Evolutionary conservation across 169 alveolate species (phyloP).

Genomic region (Plasmodium malariae): DNA sequence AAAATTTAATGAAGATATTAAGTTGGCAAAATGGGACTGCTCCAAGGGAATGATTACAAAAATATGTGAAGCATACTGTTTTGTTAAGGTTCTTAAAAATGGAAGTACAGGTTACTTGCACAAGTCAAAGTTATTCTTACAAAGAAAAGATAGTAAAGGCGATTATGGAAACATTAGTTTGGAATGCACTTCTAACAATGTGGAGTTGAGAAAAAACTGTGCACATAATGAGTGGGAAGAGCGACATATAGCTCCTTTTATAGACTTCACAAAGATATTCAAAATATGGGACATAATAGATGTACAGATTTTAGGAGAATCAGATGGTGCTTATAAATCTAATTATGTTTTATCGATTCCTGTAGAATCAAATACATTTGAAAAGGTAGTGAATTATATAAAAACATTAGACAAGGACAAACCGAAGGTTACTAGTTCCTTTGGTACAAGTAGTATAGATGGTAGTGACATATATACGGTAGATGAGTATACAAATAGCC

Average conservation of each 20-base stretch:
- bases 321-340: slow-evolving; percentile 24
- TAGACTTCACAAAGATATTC: slow-evolving; percentile 24
- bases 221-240: not conserved
- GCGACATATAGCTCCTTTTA: too few relatives aligned
- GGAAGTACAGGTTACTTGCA: slow-evolving; percentile 68
- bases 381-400: not conserved
- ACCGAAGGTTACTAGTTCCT: too few relatives aligned
- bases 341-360: slow-evolving; percentile 53
- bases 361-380: slow-evolving; percentile 16
- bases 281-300: slow-evolving; percentile 76
- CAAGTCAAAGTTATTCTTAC: slow-evolving; percentile 19
- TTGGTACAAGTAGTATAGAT: too few relatives aligned
- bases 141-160: not conserved
- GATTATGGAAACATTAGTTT: not conserved
- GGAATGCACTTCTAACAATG: not conserved
- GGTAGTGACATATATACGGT: too few relatives aligned
- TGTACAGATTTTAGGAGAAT: slow-evolving; percentile 14
- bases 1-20: slow-evolving; percentile 46
- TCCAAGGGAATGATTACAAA: slow-evolving; percentile 67
- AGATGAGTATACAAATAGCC: too few relatives aligned
- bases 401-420: too few relatives aligned
- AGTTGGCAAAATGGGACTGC: slow-evolving; percentile 17
- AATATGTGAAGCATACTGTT: slow-evolving; percentile 46
- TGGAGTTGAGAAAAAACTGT: not conserved
- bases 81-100: slow-evolving; percentile 52